Evolutionary conservation across 345 rosid species (phyloP), one percentile per base, ranked within the genome.

Genomic region (Lepidium africanum): DNA sequence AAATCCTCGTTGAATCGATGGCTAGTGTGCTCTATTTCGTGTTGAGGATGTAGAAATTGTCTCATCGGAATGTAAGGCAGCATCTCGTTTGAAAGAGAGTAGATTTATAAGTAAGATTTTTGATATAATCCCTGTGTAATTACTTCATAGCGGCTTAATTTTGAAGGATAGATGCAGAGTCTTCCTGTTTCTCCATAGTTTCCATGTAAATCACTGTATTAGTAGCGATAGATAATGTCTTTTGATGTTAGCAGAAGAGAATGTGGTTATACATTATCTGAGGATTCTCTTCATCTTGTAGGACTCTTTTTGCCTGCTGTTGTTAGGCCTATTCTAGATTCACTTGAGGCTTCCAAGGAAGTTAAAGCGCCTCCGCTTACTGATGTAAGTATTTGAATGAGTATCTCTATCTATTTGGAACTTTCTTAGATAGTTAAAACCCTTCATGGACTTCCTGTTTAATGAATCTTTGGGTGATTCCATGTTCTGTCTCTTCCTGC

Each of bases 291-390:
- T 50, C 23, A 10, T 65, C 2, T 35, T 66, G 33, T 83, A 87
- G 99, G 97, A 64, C 89, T 95, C 32, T 85, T 91, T 79, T 86
- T 91, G 69, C 99, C 97, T 16, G 97, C 99, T 59, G 90, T 87
- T 54, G 97, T 91, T 57, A 86, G 96, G 78, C 99, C 99, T 69
- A 85, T 95, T 14, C 79, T 95, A 23, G 97, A 95, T 75, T 95
- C 99, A 10, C 76, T 87, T 13, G 97, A 89, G 77, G 76, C 96
- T 17, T 80, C 93, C 50, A 89, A 95, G 78, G 80, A 86, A 78
- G 94, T 95, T 59, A 83, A 83, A 59, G 92, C 82, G 43, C 89
- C 96, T 63, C 78, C 95, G 14, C 72, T 89, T 58, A 85, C 79
- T 40, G 87, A 89, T 77, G 99, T 95, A 69, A 85, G 97, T 75